Evolutionary conservation across 441 rosid genomes (phyloP), one percentile per base, ranked within the genome.

Genomic region (Bocquillonia castaneifolia): DNA sequence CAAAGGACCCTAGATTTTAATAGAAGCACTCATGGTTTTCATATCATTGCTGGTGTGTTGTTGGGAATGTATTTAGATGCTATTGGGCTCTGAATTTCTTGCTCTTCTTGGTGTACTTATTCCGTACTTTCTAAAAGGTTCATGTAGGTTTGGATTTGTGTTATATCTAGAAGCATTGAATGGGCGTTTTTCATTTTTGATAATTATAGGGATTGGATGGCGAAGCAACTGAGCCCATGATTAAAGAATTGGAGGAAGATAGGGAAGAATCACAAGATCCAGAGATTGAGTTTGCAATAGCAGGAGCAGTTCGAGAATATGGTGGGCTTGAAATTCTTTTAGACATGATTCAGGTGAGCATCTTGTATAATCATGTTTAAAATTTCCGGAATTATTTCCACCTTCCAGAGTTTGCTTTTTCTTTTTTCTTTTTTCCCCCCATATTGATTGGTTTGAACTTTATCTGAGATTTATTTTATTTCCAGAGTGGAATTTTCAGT

Each of bases 171-270:
- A 45, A 36, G 32, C 13, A 8, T 13, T 39, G 20, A 23, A 14
- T 51, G 18, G 48, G 9, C 20, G 15, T 32, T 32, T 6, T 39
- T 56, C 10, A 7, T 34, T 47, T 42, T 29, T 26, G 36, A 29
- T 55, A 6, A 34, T 31, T 7, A 8, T 23, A 93, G 99, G 99
- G 99, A 47, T 81, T 93, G 66, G 99, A 96, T 83, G 99, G 99
- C 76, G 99, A 96, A 86, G 99, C 99, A 67, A 93, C 99, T 48
- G 99, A 96, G 68, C 99, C 99, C 73, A 96, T 96, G 99, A 93
- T 96, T 72, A 92, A 96, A 84, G 98, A 96, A 72, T 75, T 96
- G 82, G 99, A 96, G 83, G 99, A 96, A 83, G 99, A 93, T 76
- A 93, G 97, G 81, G 99, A 93, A 77, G 99, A 96, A 71, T 91